Conservation (phyloP, 1,284 basidiomycete species). For the Blastosporella zonata region DNA sequence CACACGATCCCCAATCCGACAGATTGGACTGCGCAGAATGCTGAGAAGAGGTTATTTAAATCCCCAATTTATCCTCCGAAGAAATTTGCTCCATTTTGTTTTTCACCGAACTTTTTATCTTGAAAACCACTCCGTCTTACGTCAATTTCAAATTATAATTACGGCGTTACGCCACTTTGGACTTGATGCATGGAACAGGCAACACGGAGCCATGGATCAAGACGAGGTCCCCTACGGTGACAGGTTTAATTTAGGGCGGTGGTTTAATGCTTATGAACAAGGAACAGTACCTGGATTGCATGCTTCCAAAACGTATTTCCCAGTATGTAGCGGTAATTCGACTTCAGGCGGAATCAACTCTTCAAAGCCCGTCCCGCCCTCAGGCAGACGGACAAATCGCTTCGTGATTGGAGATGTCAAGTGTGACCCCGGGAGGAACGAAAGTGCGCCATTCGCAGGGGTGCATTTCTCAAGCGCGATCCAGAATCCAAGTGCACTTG, state of each 20-base stretch:
- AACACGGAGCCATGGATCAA: constrained; percentile 88
- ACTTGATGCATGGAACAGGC: constrained; percentile 68
- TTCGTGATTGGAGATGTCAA: constrained; percentile 67
- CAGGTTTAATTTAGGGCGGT: not conserved
- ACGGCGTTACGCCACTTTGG: not conserved
- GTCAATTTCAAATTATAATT: no score
- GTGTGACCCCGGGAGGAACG: constrained; percentile 92
- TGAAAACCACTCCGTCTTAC: no score
- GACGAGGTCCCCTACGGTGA: constrained; percentile 68
- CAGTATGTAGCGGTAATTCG: constrained; percentile 33
- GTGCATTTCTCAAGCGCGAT: constrained; percentile 91
- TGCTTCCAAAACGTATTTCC: constrained; percentile 66
- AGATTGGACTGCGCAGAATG: not conserved
- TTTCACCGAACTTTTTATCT: no score
- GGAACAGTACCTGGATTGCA: constrained; percentile 71
- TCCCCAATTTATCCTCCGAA: no score
- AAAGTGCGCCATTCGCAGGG: constrained; percentile 81
- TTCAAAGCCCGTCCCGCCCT: constrained; percentile 81
- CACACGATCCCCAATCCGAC: not conserved
- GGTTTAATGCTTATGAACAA: not conserved
- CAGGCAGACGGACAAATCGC: constrained; percentile 76
- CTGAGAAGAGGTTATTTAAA: not conserved
- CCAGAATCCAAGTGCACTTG: constrained; percentile 93
- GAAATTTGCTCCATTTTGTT: no score
- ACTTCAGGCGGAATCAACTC: constrained; percentile 47